These are phyloP conservation scores for Beta lomatogona DNA, from an alignment of 179 eudicot species.

Conservation along the genomic window DNA sequence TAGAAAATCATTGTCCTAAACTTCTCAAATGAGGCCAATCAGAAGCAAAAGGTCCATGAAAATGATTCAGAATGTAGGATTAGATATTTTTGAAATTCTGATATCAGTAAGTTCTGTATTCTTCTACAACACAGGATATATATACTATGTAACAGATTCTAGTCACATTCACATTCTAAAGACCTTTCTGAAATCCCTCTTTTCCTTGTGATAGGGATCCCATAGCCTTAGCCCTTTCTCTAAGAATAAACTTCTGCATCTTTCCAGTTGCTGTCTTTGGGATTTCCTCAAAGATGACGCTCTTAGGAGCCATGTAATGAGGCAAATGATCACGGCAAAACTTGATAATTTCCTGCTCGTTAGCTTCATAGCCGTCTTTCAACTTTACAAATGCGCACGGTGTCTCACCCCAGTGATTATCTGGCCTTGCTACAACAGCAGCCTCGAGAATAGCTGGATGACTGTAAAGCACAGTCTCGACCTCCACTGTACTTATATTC, in stretches of 20 bases:
- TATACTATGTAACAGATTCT: too few relatives aligned
- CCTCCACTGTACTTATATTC: slow-evolving; percentile 45
- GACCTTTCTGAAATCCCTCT: neutral
- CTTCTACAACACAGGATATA: neutral
- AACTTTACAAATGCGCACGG: slow-evolving; percentile 45
- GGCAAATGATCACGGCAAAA: slow-evolving; percentile 40
- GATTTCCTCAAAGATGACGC: slow-evolving; percentile 38
- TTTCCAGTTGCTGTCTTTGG: slow-evolving; percentile 49
- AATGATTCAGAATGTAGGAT: too few relatives aligned
- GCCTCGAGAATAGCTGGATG: slow-evolving; percentile 45
- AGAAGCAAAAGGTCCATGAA: too few relatives aligned
- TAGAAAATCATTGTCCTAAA: too few relatives aligned
- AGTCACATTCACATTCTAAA: neutral
- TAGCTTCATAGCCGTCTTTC: slow-evolving; percentile 29
- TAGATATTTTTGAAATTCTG: too few relatives aligned
- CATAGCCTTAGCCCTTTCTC: slow-evolving; percentile 42
- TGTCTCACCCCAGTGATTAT: slow-evolving; percentile 46
- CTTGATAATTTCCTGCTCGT: slow-evolving; percentile 31
- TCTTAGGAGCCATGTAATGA: slow-evolving; percentile 43
- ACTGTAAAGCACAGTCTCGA: slow-evolving; percentile 39
- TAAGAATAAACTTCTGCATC: slow-evolving; percentile 44
- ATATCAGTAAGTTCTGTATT: neutral
- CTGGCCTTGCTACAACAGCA: slow-evolving; percentile 46
- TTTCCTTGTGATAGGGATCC: slow-evolving; percentile 33
- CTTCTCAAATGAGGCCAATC: too few relatives aligned